Conservation (phyloP, 495 filamentous ascomycete species). For the Neurospora sp. region DNA sequence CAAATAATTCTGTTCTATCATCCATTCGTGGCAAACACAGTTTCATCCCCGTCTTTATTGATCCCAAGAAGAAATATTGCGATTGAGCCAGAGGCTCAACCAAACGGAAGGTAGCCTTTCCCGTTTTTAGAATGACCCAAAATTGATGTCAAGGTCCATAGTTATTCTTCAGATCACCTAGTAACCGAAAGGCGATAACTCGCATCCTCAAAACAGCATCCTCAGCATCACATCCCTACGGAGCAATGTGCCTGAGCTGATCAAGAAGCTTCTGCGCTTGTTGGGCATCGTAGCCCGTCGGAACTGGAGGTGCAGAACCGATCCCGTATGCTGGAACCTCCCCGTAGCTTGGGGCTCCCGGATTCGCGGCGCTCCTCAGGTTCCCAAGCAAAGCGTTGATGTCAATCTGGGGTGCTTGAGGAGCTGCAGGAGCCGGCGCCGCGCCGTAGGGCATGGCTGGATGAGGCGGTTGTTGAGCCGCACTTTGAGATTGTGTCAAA, state of each 20-base stretch:
- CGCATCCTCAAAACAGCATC: not conserved
- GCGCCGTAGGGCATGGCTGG: conserved; percentile 36
- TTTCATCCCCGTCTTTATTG: not conserved
- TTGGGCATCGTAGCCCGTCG: not conserved
- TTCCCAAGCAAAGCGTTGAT: conserved; percentile 19
- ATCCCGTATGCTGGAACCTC: not conserved
- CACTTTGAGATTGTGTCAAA: conserved; percentile 32
- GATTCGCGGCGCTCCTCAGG: conserved; percentile 4
- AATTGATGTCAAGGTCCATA: not conserved
- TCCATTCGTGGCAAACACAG: not conserved
- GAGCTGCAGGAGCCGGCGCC: conserved; percentile 15
- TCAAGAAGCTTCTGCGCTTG: not conserved
- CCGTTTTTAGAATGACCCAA: no score
- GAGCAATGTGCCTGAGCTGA: not conserved
- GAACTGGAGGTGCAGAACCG: not conserved
- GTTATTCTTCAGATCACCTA: not conserved
- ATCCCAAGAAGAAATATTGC: not conserved
- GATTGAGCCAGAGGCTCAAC: not conserved
- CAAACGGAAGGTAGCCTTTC: not conserved
- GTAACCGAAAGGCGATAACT: not conserved
- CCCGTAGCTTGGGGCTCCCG: not conserved
- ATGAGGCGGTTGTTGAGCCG: conserved; percentile 39
- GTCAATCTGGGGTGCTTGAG: conserved; percentile 20
- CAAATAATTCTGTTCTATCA: not conserved
- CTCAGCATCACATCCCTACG: not conserved